Conservation (phyloP, 345 rosid species). For the Salix arbutifolia region DNA sequence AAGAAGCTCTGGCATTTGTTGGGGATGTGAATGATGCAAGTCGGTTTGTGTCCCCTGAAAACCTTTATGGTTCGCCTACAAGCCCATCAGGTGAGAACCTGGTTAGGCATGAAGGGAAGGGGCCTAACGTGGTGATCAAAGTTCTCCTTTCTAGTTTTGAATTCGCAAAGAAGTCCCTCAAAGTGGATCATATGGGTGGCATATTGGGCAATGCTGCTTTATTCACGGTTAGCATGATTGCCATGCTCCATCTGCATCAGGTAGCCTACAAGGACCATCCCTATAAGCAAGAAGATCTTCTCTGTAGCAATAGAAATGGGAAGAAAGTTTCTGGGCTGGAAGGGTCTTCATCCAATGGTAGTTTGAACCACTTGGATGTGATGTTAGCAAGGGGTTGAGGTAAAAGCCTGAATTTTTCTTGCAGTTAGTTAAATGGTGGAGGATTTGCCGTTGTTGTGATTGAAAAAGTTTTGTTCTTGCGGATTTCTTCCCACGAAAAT, state of each 20-base stretch:
- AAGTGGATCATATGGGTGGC: constrained; percentile 56
- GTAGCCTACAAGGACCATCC: constrained; percentile 37
- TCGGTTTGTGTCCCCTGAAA: constrained; percentile 54
- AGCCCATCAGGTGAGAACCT: constrained; percentile 37
- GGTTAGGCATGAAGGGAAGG: constrained; percentile 21
- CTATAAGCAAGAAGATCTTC: constrained; percentile 34
- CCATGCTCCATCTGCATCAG: constrained; percentile 68
- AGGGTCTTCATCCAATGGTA: constrained; percentile 32
- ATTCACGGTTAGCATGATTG: constrained; percentile 69
- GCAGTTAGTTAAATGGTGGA: constrained; percentile 1
- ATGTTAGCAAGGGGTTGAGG: constrained; percentile 69
- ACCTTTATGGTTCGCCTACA: constrained; percentile 38
- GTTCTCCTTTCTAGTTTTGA: constrained; percentile 51
- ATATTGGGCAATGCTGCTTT: constrained; percentile 74
- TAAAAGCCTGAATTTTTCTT: constrained; percentile 1
- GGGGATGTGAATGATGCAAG: constrained; percentile 56
- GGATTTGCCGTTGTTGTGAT: background rate
- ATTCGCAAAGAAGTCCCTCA: constrained; percentile 55
- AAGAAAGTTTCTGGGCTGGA: constrained; percentile 36
- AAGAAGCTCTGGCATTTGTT: constrained; percentile 81
- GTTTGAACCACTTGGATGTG: constrained; percentile 60
- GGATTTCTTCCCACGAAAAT: constrained; percentile 5
- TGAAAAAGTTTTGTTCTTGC: background rate
- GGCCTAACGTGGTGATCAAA: constrained; percentile 38
- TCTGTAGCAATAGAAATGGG: constrained; percentile 23